These are phyloP conservation scores for Keqinozyma sinolaborantium DNA, from an alignment of 1,139 yeast genomes.

Conservation along the genomic window DNA sequence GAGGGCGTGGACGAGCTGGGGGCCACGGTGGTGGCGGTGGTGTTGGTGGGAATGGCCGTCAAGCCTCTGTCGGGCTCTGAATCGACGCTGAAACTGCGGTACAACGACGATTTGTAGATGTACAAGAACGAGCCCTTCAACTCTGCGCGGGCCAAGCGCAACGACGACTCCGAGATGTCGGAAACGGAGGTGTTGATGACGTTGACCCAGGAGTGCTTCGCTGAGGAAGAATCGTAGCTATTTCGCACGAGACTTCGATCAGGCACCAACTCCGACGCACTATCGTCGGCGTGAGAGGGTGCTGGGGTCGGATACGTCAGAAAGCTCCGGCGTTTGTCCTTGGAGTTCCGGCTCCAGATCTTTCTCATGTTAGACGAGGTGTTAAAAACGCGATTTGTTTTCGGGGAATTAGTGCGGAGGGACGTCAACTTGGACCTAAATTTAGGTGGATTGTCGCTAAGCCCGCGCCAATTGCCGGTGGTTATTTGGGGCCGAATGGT, in stretches of 20 bases:
- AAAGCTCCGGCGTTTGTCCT: not conserved
- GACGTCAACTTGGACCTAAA: not conserved
- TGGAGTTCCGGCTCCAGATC: conserved; percentile 1
- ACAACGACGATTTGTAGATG: conserved; percentile 37
- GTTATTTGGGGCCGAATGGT: too few species aligned
- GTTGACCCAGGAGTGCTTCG: conserved; percentile 43
- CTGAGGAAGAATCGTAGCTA: conserved; percentile 30
- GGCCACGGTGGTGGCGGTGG: not conserved
- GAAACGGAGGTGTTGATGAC: conserved; percentile 30
- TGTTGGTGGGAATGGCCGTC: not conserved
- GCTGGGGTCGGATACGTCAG: not conserved
- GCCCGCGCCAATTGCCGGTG: not conserved
- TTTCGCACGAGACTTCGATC: conserved; percentile 13
- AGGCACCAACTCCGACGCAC: not conserved
- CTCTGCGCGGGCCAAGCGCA: conserved; percentile 57
- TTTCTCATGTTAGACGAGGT: conserved; percentile 1
- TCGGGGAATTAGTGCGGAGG: not conserved
- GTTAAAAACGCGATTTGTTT: not conserved
- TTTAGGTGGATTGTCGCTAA: not conserved
- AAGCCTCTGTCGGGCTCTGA: conserved; percentile 1
- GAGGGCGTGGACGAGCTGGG: not conserved
- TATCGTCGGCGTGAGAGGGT: too few species aligned
- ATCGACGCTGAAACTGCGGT: not conserved
- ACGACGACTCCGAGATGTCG: conserved; percentile 35
- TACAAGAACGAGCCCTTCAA: conserved; percentile 60